phyloP scores from a whole-genome alignment of 805 yeast genomes.

The Barnettozyma salicaria region DNA sequence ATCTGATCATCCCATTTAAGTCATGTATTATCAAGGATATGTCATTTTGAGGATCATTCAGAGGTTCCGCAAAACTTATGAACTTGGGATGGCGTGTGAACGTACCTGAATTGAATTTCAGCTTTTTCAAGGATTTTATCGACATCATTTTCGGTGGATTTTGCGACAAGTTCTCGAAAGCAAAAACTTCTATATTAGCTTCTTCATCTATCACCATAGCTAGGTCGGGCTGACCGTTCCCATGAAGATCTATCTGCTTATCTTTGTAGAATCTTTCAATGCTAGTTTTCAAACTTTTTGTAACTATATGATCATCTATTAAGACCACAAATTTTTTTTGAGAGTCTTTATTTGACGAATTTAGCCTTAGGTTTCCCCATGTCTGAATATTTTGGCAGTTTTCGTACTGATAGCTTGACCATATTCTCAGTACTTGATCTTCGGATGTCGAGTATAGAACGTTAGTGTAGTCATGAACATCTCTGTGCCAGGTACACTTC shows the following conservation, averaged over 20 bases:
- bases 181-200: slow-evolving; percentile 39
- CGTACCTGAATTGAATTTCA: slow-evolving; percentile 21
- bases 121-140: slow-evolving; percentile 32
- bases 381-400: slow-evolving; percentile 50
- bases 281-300: slow-evolving; percentile 20
- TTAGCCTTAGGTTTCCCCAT: slow-evolving; percentile 45
- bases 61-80: slow-evolving; percentile 32
- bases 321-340: slow-evolving; percentile 31
- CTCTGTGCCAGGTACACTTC: slow-evolving; percentile 34
- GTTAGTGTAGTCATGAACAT: slow-evolving; percentile 35
- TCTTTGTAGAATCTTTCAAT: slow-evolving; percentile 14
- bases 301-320: slow-evolving; percentile 35
- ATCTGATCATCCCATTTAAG: slow-evolving; percentile 32
- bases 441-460: slow-evolving; percentile 59
- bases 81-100: slow-evolving; percentile 30
- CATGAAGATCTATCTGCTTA: slow-evolving; percentile 20
- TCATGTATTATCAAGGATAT: slow-evolving; percentile 44
- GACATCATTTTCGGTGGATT: slow-evolving; percentile 51
- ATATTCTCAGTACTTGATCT: slow-evolving; percentile 55
- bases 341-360: slow-evolving; percentile 8
- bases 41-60: slow-evolving; percentile 21
- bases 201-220: slow-evolving; percentile 35
- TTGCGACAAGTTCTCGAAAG: slow-evolving; percentile 44
- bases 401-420: slow-evolving; percentile 60
- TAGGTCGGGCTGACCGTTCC: slow-evolving; percentile 35